These are phyloP conservation scores for Mortierella sp. DNA, from an alignment of 371 early-diverging fungal genomes.

Conservation along the genomic window DNA sequence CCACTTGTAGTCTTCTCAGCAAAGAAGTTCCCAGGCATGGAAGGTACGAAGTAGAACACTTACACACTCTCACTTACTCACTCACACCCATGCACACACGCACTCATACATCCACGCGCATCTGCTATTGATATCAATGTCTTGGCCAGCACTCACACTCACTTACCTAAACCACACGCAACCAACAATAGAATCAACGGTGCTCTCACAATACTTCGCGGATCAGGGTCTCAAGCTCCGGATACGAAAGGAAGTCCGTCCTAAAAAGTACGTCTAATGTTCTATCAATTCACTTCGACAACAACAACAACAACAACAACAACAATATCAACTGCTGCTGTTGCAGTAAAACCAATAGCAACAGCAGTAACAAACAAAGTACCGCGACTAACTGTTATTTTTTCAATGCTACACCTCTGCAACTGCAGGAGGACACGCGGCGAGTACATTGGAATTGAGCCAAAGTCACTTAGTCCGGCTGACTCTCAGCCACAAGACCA, in stretches of 20 bases:
- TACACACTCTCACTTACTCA: too few relatives aligned
- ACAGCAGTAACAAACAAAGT: not conserved
- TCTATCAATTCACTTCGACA: not conserved
- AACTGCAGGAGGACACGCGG: constrained; percentile 28
- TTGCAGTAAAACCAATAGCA: too few relatives aligned
- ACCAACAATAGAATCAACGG: constrained; percentile 81
- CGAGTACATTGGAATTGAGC: constrained; percentile 20
- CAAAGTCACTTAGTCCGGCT: constrained; percentile 34
- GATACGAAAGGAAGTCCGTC: constrained; percentile 78
- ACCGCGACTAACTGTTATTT: not conserved
- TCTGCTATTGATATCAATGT: not conserved
- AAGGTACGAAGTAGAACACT: constrained; percentile 25
- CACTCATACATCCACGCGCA: too few relatives aligned
- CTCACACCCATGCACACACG: not conserved
- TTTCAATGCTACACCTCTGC: not conserved
- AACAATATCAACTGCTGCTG: not conserved
- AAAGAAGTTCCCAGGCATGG: constrained; percentile 98
- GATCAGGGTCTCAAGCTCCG: constrained; percentile 97
- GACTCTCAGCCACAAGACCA: constrained; percentile 26
- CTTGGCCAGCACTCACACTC: not conserved
- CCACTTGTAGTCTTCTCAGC: constrained; percentile 93
- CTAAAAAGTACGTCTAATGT: constrained; percentile 40
- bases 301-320: not conserved
- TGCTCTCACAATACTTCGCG: constrained; percentile 90
- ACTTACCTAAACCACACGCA: not conserved